Evolutionary conservation across 148 eudicot species (phyloP), one percentile per base, ranked within the genome.

Genomic region (Vaccinium macrocarpon): DNA sequence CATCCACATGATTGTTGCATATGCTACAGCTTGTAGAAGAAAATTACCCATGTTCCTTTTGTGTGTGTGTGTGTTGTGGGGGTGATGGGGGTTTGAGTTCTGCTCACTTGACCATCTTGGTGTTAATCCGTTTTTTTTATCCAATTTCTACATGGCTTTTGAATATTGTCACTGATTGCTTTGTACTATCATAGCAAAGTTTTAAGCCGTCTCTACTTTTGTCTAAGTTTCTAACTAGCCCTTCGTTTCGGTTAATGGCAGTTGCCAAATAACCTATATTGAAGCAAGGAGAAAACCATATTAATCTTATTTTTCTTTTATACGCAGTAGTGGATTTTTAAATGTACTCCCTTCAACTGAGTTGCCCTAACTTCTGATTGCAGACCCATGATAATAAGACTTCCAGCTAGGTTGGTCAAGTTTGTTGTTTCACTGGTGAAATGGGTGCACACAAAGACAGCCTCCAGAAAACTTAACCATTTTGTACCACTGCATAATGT

Each of bases 371-470:
- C 56, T 48, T 83, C 50, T 81, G 68, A 42, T 85, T 91, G 86
- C 90, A 96, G 99, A 91, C 92, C 98, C 79, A 89, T 90, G 84
- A 86, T 96, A 68, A 86, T 96, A 68, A 92, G 87, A 85, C 85
- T 93, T 89, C 98, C 99, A 78, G 84, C 87, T 57, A 81, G 73
- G 86, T 84, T 93, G 56, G 86, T 86, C 82, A 56, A 82, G 85
- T 88, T 83, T 79, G 72, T 90, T 79, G 84, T 89, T 83, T 86
- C 84, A 66, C 57, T 92, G 55, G 76, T 91, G 82, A 91, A 91
- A 84, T 91, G 92, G 94, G 84, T 90, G 78, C 86, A 91, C 76
- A 68, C 82, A 82, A 92, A 91, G 84, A 83, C 91, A 89, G 89
- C 87, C 82, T 86, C 91, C 64, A 85, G 90, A 84, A 84, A 90